Conservation (phyloP, 306 rosid species). For the Dalbergia oliveri region DNA sequence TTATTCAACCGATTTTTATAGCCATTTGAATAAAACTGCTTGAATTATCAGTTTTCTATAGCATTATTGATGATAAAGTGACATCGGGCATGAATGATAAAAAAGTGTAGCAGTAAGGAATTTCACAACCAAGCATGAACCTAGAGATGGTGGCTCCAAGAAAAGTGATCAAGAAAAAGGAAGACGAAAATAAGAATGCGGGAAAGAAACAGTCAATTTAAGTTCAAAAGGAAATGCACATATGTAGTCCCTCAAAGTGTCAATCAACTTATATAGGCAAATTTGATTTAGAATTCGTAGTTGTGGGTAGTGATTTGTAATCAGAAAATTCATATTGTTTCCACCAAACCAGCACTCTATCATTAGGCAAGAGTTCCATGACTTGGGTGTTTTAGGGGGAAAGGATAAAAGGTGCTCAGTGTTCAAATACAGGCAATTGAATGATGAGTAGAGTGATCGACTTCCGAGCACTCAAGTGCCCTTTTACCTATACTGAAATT, state of each 20-base stretch:
- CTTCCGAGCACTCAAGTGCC: neutral
- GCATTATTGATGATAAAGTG: neutral
- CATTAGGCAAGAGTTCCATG: neutral
- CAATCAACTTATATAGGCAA: neutral
- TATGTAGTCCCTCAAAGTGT: neutral
- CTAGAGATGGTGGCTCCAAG: neutral
- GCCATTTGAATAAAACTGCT: neutral
- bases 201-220: neutral
- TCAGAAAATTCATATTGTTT: neutral
- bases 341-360: conserved; percentile 12
- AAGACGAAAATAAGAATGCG: neutral
- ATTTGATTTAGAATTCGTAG: neutral
- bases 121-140: conserved; percentile 15
- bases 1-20: neutral
- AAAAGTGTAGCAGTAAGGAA: neutral
- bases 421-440: neutral
- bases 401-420: conserved; percentile 9
- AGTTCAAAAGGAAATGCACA: neutral
- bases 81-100: neutral
- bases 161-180: neutral
- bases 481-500: neutral
- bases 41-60: neutral
- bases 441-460: neutral
- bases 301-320: neutral
- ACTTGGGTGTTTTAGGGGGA: neutral